These are phyloP conservation scores for Sungouiella thailandica DNA, from an alignment of 805 yeast genomes.

Conservation along the genomic window DNA sequence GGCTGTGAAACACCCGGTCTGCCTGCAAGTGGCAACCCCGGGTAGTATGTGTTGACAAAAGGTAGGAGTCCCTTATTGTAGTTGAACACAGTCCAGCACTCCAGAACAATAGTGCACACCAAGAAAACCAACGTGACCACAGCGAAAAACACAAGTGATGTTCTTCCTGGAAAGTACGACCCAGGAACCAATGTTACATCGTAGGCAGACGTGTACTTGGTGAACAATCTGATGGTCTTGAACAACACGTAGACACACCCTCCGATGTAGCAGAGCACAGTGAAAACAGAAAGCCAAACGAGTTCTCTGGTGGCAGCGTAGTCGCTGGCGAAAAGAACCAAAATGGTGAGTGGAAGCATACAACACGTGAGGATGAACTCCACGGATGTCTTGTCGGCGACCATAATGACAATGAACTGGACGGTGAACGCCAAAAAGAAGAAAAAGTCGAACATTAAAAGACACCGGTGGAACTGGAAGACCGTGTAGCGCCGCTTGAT, in stretches of 20 bases:
- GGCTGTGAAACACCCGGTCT: background rate
- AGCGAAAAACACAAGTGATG: slow-evolving; percentile 41
- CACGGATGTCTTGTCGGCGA: slow-evolving; percentile 27
- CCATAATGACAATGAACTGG: slow-evolving; percentile 44
- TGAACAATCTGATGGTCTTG: slow-evolving; percentile 42
- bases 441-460: slow-evolving; percentile 39
- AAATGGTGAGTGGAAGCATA: slow-evolving; percentile 40
- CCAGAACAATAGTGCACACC: slow-evolving; percentile 25
- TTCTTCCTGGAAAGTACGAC: slow-evolving; percentile 40
- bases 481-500: slow-evolving; percentile 31
- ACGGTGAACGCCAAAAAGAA: slow-evolving; percentile 48
- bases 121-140: slow-evolving; percentile 37
- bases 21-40: slow-evolving; percentile 5
- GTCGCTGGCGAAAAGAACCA: slow-evolving; percentile 33
- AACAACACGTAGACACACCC: slow-evolving; percentile 44
- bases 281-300: slow-evolving; percentile 18
- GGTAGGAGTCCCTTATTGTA: slow-evolving; percentile 16
- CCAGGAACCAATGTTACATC: slow-evolving; percentile 24
- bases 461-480: slow-evolving; percentile 37
- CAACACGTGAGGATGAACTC: slow-evolving; percentile 45
- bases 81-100: slow-evolving; percentile 9
- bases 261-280: slow-evolving; percentile 28
- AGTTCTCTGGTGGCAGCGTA: slow-evolving; percentile 33
- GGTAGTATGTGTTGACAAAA: slow-evolving; percentile 15
- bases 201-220: slow-evolving; percentile 36